Evolutionary conservation across 1,139 yeast genomes (phyloP).

Genomic region (Debaryomyces udenii): DNA sequence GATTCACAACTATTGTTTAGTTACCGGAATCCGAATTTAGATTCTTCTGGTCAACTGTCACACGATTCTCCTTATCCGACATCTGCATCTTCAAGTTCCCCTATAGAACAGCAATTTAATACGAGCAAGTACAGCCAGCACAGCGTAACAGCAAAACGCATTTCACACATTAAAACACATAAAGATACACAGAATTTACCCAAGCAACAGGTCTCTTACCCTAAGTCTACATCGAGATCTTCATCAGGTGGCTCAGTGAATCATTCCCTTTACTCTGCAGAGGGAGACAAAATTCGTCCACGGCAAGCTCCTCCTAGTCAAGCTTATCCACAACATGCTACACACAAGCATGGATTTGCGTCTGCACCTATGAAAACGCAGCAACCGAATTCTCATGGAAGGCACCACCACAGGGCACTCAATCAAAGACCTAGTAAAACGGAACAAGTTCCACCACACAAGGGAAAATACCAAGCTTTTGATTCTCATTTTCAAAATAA

Average conservation of each 20-base stretch:
- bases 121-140: conserved; percentile 20
- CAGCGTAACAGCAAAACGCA: conserved; percentile 22
- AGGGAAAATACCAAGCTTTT: no score
- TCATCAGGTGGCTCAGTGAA: conserved; percentile 8
- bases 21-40: conserved; percentile 29
- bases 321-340: conserved; percentile 9
- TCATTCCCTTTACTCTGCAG: background rate
- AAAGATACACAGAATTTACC: conserved; percentile 10
- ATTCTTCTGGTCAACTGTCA: conserved; percentile 13
- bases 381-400: background rate
- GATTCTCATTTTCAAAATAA: conserved; percentile 1
- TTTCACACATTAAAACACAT: conserved; percentile 19
- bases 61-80: conserved; percentile 27
- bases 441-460: background rate
- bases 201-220: conserved; percentile 5
- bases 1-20: conserved; percentile 38
- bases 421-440: background rate
- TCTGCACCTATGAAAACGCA: background rate
- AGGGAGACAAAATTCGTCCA: conserved; percentile 9
- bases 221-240: conserved; percentile 6
- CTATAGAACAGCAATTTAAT: conserved; percentile 19
- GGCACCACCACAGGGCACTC: conserved; percentile 2
- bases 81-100: conserved; percentile 18
- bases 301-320: conserved; percentile 12
- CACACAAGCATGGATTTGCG: background rate